Percentiles rank a stretch among this genome's conserved stretches.
Evolutionary conservation across 192 early-diverging fungal species (phyloP).

Genomic region (Thamnidium elegans): DNA sequence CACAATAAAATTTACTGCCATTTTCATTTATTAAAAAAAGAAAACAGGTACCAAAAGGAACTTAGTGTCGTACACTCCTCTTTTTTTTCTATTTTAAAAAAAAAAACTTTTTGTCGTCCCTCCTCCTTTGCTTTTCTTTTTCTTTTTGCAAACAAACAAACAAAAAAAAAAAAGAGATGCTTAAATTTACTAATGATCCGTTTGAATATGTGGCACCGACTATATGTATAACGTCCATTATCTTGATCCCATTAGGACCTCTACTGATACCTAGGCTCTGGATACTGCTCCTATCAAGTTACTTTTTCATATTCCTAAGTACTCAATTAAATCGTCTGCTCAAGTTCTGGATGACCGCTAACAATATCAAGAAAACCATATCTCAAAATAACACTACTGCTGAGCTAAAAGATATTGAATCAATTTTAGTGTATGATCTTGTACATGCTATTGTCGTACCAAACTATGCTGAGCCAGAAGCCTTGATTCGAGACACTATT

Average conservation of each 20-base stretch:
- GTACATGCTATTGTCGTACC: conserved; percentile 73
- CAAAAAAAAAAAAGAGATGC: no score
- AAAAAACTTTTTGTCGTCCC: no score
- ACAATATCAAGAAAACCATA: conserved; percentile 41
- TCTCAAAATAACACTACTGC: conserved; percentile 12
- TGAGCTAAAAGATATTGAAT: conserved; percentile 22
- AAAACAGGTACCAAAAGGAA: no score
- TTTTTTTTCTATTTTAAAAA: no score
- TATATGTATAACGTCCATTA: conserved; percentile 36
- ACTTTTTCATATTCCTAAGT: conserved; percentile 42
- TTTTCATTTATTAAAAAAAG: no score
- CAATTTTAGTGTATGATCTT: conserved; percentile 27
- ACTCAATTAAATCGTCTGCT: conserved; percentile 43
- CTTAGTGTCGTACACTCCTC: no score
- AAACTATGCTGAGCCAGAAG: conserved; percentile 68
- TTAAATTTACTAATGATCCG: conserved; percentile 22
- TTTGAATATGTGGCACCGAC: conserved; percentile 49
- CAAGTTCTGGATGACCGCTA: conserved; percentile 46
- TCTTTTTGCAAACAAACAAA: no score
- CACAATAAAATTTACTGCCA: no score
- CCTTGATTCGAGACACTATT: conserved; percentile 66
- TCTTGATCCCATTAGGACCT: conserved; percentile 42
- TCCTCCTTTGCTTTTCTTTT: no score
- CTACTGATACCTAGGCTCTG: conserved; percentile 42
- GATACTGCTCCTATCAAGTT: conserved; percentile 40